Evolutionary conservation across 148 eudicot species (phyloP).

Genomic region (Vaccinium vitisidaea): DNA sequence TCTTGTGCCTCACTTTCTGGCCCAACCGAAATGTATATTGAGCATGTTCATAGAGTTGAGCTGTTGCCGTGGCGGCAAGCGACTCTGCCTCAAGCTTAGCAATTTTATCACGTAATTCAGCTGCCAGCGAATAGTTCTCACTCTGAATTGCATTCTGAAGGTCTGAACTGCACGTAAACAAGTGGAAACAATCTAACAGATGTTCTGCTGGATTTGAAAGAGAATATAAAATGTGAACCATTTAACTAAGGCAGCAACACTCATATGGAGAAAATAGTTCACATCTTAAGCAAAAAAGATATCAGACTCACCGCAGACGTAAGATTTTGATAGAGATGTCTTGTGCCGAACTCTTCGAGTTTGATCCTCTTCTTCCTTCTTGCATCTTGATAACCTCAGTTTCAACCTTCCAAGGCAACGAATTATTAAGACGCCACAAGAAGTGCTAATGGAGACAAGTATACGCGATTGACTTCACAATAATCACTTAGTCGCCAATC

Average conservation of each 20-base stretch:
- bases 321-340: conserved; percentile 78
- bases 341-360: conserved; percentile 86
- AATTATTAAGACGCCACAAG: conserved; percentile 8
- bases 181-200: conserved; percentile 4
- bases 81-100: conserved; percentile 82
- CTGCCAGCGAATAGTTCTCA: conserved; percentile 79
- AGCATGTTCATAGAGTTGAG: conserved; percentile 66
- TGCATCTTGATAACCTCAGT: conserved; percentile 57
- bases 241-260: neutral
- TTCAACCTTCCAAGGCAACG: conserved; percentile 62
- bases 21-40: conserved; percentile 83
- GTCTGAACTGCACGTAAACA: conserved; percentile 55
- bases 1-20: conserved; percentile 87
- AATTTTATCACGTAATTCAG: conserved; percentile 77
- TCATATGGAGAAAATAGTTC: neutral
- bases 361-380: conserved; percentile 68
- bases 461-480: neutral
- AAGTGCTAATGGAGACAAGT: neutral
- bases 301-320: conserved; percentile 64
- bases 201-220: neutral
- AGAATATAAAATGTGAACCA: neutral
- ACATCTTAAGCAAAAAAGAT: neutral
- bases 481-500: neutral
- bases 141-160: conserved; percentile 70
- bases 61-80: conserved; percentile 76